phyloP scores from a whole-genome alignment of 306 rosid genomes.

The Ormosia emarginata region DNA sequence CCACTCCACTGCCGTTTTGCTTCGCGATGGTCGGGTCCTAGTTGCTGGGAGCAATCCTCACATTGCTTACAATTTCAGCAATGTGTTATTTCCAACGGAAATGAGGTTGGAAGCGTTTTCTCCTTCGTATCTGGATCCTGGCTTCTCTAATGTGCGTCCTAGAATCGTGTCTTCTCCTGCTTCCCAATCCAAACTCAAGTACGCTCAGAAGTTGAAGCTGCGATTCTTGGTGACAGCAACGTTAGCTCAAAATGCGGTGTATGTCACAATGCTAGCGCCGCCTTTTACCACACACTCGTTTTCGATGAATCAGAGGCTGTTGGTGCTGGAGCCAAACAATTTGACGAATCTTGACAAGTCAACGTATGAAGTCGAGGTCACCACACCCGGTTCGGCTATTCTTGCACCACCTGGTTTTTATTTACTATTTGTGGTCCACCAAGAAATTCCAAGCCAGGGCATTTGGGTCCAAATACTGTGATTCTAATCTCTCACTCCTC shows the following conservation, averaged over 20 bases:
- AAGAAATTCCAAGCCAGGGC: conserved; percentile 64
- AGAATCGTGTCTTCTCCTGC: conserved; percentile 22
- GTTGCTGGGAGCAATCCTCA: conserved; percentile 85
- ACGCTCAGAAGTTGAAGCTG: conserved; percentile 28
- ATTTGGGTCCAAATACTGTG: conserved; percentile 63
- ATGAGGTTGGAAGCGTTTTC: conserved; percentile 51
- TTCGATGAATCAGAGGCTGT: conserved; percentile 77
- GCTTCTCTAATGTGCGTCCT: conserved; percentile 32
- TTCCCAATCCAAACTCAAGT: conserved; percentile 31
- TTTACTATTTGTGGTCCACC: conserved; percentile 62
- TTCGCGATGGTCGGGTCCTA: conserved; percentile 72
- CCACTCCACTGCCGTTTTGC: conserved; percentile 60
- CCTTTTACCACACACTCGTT: conserved; percentile 84
- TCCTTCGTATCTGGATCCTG: conserved; percentile 43
- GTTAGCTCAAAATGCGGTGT: conserved; percentile 14
- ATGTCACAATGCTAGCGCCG: conserved; percentile 60
- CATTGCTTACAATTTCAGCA: conserved; percentile 30
- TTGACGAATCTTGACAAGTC: conserved; percentile 15
- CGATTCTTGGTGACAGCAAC: conserved; percentile 21
- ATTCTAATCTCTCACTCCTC: neutral
- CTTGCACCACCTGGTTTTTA: conserved; percentile 77
- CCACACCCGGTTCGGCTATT: conserved; percentile 40
- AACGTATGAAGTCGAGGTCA: conserved; percentile 37
- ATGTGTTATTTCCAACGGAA: conserved; percentile 57
- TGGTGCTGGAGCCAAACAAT: conserved; percentile 37